Conservation (phyloP, 2,329 filamentous ascomycete genomes). For the Arthrobotrys megalospora region DNA sequence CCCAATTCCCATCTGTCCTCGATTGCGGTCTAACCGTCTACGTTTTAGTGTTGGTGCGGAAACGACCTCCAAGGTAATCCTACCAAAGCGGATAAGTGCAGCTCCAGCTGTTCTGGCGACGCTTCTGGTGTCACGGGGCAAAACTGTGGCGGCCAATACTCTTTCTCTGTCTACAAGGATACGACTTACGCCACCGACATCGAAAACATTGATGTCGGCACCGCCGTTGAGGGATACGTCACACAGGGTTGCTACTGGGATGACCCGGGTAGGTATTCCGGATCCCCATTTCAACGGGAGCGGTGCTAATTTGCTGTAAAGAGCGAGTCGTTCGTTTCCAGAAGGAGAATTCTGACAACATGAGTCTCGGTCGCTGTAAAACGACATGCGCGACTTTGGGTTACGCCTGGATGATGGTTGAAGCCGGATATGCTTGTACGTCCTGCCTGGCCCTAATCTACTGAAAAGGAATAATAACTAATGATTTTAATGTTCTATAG, state of each 20-base stretch:
- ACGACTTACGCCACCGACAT: neutral
- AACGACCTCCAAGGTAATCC: constrained; percentile 22
- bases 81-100: neutral
- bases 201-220: neutral
- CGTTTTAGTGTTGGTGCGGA: constrained; percentile 7
- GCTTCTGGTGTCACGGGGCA: neutral
- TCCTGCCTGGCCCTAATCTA: neutral
- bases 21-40: neutral
- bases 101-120: neutral
- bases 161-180: constrained; percentile 8
- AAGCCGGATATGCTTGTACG: neutral
- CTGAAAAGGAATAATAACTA: neutral
- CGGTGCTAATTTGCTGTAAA: neutral
- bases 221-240: neutral
- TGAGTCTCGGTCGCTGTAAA: constrained; percentile 13
- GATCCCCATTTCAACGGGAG: neutral
- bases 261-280: neutral
- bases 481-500: neutral
- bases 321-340: constrained; percentile 1
- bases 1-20: neutral
- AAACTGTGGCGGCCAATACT: neutral
- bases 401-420: constrained; percentile 16
- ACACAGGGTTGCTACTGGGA: constrained; percentile 5
- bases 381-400: neutral
- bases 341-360: constrained; percentile 21